Conservation (phyloP, 805 yeast species). For the Nakazawaea populi region DNA sequence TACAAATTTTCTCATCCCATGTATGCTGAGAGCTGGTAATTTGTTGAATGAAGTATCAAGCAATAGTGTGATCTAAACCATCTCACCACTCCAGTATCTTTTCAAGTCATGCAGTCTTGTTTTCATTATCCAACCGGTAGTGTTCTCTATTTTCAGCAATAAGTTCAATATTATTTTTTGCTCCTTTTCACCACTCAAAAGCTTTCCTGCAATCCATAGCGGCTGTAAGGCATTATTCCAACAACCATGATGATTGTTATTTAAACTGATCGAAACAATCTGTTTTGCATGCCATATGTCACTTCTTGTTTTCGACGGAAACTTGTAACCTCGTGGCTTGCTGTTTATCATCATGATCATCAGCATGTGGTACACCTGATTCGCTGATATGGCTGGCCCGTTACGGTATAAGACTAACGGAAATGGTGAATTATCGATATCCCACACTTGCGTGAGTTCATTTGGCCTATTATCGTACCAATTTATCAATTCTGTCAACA, state of each 20-base stretch:
- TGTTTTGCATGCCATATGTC: constrained; percentile 7
- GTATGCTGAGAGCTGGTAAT: too few species aligned
- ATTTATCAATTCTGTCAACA: constrained; percentile 29
- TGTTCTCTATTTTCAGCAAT: constrained; percentile 16
- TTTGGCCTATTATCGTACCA: constrained; percentile 32
- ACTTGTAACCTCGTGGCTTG: constrained; percentile 29
- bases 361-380: constrained; percentile 35
- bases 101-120: constrained; percentile 16
- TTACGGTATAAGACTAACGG: constrained; percentile 32
- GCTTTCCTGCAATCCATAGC: constrained; percentile 21
- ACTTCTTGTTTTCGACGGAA: constrained; percentile 8
- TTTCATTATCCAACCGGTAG: constrained; percentile 19
- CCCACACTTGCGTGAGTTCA: constrained; percentile 24
- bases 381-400: constrained; percentile 35
- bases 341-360: constrained; percentile 33
- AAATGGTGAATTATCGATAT: constrained; percentile 24
- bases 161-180: constrained; percentile 18
- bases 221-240: constrained; percentile 22
- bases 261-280: constrained; percentile 2
- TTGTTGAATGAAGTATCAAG: too few species aligned
- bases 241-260: constrained; percentile 16
- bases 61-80: constrained; percentile 30
- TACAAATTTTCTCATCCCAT: too few species aligned
- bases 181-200: constrained; percentile 20
- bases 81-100: constrained; percentile 18